These are phyloP conservation scores for Calocybe indica DNA, from an alignment of 768 basidiomycete species.

Conservation along the genomic window DNA sequence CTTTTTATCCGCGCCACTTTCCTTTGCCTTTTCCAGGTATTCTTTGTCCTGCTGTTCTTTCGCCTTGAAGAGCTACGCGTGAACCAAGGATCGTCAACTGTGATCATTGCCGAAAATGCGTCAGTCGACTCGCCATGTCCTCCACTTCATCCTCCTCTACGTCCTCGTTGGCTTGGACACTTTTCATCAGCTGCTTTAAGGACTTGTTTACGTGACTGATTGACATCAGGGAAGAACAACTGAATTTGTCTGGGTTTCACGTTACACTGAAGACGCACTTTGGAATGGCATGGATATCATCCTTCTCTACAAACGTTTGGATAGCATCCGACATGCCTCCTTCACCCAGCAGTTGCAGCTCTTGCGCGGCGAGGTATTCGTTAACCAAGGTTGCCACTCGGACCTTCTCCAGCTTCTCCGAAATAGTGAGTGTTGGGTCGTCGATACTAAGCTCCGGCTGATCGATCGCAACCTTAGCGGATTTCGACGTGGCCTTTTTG, in stretches of 20 bases:
- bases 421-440: slow-evolving; percentile 56
- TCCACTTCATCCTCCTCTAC: slow-evolving; percentile 72
- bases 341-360: slow-evolving; percentile 87
- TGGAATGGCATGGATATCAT: slow-evolving; percentile 89
- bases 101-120: background rate
- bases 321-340: slow-evolving; percentile 92
- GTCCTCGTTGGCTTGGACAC: slow-evolving; percentile 59
- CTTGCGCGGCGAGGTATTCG: slow-evolving; percentile 90
- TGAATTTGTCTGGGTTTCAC: background rate
- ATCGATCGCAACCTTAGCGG: slow-evolving; percentile 61
- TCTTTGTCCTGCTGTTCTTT: slow-evolving; percentile 64
- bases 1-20: slow-evolving; percentile 36
- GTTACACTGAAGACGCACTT: slow-evolving; percentile 43
- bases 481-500: slow-evolving; percentile 50
- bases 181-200: slow-evolving; percentile 59
- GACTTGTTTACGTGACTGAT: slow-evolving; percentile 60
- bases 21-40: slow-evolving; percentile 42
- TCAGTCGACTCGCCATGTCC: slow-evolving; percentile 47
- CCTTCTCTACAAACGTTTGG: slow-evolving; percentile 94
- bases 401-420: slow-evolving; percentile 76
- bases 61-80: slow-evolving; percentile 57
- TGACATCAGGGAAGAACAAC: slow-evolving; percentile 1
- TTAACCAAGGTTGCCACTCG: slow-evolving; percentile 85
- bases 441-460: slow-evolving; percentile 80
- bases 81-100: background rate